Conservation (phyloP, 129 eudicot genomes). For the Flaveria ramosissima region DNA sequence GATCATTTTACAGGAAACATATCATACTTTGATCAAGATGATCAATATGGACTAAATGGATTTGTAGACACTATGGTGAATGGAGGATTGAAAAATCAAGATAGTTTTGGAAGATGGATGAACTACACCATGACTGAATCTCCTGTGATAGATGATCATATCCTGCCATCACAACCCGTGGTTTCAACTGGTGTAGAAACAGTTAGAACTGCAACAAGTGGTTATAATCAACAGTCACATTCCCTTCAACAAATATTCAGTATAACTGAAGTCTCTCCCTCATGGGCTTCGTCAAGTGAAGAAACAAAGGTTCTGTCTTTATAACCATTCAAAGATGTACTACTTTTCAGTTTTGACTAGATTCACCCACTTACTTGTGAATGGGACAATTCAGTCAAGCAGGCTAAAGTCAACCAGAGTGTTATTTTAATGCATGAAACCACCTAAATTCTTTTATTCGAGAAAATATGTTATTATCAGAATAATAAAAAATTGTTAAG, state of each 20-base stretch:
- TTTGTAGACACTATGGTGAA: slow-evolving; percentile 34
- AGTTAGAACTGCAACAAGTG: slow-evolving; percentile 23
- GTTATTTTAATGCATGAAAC: background rate
- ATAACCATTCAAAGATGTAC: slow-evolving; percentile 1
- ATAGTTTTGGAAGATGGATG: slow-evolving; percentile 85
- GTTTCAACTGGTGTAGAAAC: slow-evolving; percentile 38
- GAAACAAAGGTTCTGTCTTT: slow-evolving; percentile 74
- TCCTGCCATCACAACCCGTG: slow-evolving; percentile 43
- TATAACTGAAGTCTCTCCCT: slow-evolving; percentile 81
- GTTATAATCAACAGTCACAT: slow-evolving; percentile 39
- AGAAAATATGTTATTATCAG: background rate
- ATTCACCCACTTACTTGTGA: background rate
- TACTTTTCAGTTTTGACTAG: background rate
- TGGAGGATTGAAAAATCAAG: slow-evolving; percentile 53
- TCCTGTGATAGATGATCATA: slow-evolving; percentile 52
- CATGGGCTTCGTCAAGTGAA: slow-evolving; percentile 80
- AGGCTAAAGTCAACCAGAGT: background rate
- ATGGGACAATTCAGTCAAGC: background rate
- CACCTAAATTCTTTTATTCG: background rate
- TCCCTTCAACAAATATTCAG: slow-evolving; percentile 51
- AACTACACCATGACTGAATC: slow-evolving; percentile 62
- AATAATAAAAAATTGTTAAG: background rate
- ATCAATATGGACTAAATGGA: slow-evolving; percentile 43
- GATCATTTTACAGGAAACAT: slow-evolving; percentile 39
- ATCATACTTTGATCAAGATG: slow-evolving; percentile 45